Percentiles rank a stretch among this genome's conserved stretches.
phyloP scores from a whole-genome alignment of 2,329 filamentous ascomycete genomes.

The Penicillium oxalicum region DNA sequence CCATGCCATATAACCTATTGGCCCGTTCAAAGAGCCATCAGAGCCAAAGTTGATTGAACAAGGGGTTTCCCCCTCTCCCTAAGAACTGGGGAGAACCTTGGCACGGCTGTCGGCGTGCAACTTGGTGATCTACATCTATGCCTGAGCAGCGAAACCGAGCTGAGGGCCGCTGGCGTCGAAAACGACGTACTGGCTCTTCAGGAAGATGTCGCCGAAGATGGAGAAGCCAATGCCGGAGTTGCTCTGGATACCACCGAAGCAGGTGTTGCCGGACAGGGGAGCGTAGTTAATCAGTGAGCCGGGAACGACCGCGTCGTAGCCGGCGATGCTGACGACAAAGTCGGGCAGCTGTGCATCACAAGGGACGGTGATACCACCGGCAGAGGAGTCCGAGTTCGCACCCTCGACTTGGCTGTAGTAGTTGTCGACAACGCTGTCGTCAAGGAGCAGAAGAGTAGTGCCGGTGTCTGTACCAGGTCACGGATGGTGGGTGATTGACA shows the following conservation, averaged over 20 bases:
- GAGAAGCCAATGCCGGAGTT: constrained; percentile 53
- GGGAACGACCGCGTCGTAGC: constrained; percentile 47
- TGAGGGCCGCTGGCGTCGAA: constrained; percentile 54
- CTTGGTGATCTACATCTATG: constrained; percentile 12
- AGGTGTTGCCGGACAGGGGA: constrained; percentile 42
- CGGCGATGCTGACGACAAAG: constrained; percentile 49
- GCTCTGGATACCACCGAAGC: constrained; percentile 72
- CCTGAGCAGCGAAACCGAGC: constrained; percentile 46
- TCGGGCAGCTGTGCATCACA: constrained; percentile 48
- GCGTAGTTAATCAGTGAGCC: constrained; percentile 53
- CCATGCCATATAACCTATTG: no score
- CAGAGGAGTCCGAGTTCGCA: constrained; percentile 42
- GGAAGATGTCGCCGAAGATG: constrained; percentile 72
- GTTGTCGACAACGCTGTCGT: constrained; percentile 46
- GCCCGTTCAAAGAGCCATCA: no score
- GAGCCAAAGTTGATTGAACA: no score
- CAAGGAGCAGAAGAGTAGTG: constrained; percentile 60
- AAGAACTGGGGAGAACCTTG: no score
- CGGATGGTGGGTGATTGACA: no score
- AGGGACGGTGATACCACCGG: constrained; percentile 53
- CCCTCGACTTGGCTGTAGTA: constrained; percentile 57
- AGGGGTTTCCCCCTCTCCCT: no score
- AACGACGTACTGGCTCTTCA: constrained; percentile 70
- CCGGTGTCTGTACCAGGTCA: constrained; percentile 52
- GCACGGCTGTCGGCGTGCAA: no score